These are phyloP conservation scores for Phytophthora niederhauseri DNA, from an alignment of 352 stramenopile species.

Conservation along the genomic window DNA sequence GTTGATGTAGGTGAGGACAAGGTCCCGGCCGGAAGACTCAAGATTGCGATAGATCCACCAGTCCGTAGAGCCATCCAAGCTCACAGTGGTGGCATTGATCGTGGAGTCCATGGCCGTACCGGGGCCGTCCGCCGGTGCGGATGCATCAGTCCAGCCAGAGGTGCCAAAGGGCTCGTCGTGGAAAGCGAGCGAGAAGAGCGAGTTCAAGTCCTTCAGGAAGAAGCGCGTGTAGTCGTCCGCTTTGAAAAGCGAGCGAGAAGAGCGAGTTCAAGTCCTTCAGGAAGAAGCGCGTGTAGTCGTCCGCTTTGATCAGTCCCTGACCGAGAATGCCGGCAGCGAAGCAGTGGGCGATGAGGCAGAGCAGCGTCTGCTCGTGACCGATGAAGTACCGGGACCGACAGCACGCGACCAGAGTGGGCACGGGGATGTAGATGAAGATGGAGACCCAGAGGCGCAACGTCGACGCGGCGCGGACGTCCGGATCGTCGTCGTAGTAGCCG, in stretches of 20 bases:
- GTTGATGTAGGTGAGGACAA: slow-evolving; percentile 61
- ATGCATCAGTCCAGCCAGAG: background rate
- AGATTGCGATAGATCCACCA: slow-evolving; percentile 76
- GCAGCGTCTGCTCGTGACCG: slow-evolving; percentile 60
- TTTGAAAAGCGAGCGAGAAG: slow-evolving; percentile 45
- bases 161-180: slow-evolving; percentile 6
- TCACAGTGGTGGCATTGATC: slow-evolving; percentile 26
- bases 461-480: slow-evolving; percentile 36
- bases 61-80: slow-evolving; percentile 35
- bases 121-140: background rate
- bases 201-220: slow-evolving; percentile 59
- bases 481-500: slow-evolving; percentile 46
- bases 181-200: slow-evolving; percentile 49
- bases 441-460: slow-evolving; percentile 51
- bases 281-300: slow-evolving; percentile 53
- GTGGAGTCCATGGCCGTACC: background rate
- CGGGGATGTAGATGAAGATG: slow-evolving; percentile 60
- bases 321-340: slow-evolving; percentile 60
- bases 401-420: slow-evolving; percentile 59
- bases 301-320: slow-evolving; percentile 47
- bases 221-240: slow-evolving; percentile 52
- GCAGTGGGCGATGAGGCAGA: slow-evolving; percentile 75
- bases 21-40: slow-evolving; percentile 46
- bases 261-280: slow-evolving; percentile 60
- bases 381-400: slow-evolving; percentile 59